phyloP scores from a whole-genome alignment of 129 eudicot genomes.

The sunflower (Helianthus annuus) region HanXRQr2.0-SUNRISE NC_035435.2:41834316-41834815 shows the following conservation, averaged over 20 bases:
- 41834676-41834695: background rate
- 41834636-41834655: constrained; percentile 10
- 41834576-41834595: constrained; percentile 83
- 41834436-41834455: constrained; percentile 77
- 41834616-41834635: background rate
- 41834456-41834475: constrained; percentile 83
- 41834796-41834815: too few relatives aligned
- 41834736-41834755: background rate
- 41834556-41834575: constrained; percentile 89
- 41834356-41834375: background rate
- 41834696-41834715: background rate
- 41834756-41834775: background rate
- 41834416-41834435: constrained; percentile 75
- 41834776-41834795: too few relatives aligned
- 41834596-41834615: constrained; percentile 72
- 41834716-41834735: background rate
- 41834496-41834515: constrained; percentile 85
- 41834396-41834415: constrained; percentile 1
- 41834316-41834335: background rate
- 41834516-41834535: constrained; percentile 64
- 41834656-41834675: background rate
- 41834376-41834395: constrained; percentile 8
- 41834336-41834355: background rate
- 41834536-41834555: constrained; percentile 69
- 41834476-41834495: constrained; percentile 97